Percentiles rank a stretch among this genome's conserved stretches.
These are phyloP conservation scores for Pseudogymnoascus verrucosus DNA, from an alignment of 2,329 filamentous ascomycete genomes.

Conservation along the genomic window DNA sequence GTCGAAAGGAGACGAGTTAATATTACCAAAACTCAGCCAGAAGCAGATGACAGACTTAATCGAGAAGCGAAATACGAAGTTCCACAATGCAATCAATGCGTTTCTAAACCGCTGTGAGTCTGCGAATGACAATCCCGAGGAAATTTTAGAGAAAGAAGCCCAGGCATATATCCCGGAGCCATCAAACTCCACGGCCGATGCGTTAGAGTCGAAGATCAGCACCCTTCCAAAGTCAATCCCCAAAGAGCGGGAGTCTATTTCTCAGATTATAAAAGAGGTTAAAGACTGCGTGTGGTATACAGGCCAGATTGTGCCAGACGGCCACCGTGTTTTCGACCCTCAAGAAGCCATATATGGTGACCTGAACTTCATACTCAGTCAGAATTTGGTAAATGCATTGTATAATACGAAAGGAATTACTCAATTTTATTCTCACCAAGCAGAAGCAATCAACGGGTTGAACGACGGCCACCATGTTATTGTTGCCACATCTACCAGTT, in stretches of 20 bases:
- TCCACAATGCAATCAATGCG: constrained; percentile 63
- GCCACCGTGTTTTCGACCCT: constrained; percentile 82
- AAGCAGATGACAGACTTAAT: constrained; percentile 86
- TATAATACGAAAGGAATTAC: constrained; percentile 88
- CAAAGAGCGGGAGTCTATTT: constrained; percentile 67
- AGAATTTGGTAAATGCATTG: constrained; percentile 87
- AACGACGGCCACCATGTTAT: constrained; percentile 80
- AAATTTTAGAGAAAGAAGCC: constrained; percentile 51
- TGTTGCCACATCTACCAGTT: constrained; percentile 89
- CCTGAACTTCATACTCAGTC: constrained; percentile 77
- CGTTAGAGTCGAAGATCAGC: constrained; percentile 26
- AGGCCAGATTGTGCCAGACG: constrained; percentile 86
- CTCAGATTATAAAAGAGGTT: constrained; percentile 79
- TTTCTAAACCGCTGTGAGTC: constrained; percentile 70
- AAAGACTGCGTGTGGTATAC: constrained; percentile 81
- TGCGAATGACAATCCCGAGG: constrained; percentile 58
- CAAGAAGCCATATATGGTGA: constrained; percentile 77
- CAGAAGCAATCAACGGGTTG: constrained; percentile 85
- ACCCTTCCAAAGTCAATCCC: constrained; percentile 65
- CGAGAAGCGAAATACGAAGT: constrained; percentile 81
- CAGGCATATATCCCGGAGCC: constrained; percentile 55
- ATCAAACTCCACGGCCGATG: constrained; percentile 35
- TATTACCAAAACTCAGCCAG: constrained; percentile 87
- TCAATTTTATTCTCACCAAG: constrained; percentile 82
- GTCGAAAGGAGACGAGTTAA: constrained; percentile 69